Evolutionary conservation across 2,329 filamentous ascomycete genomes (phyloP).

Genomic region (Bipolaris oryzae): DNA sequence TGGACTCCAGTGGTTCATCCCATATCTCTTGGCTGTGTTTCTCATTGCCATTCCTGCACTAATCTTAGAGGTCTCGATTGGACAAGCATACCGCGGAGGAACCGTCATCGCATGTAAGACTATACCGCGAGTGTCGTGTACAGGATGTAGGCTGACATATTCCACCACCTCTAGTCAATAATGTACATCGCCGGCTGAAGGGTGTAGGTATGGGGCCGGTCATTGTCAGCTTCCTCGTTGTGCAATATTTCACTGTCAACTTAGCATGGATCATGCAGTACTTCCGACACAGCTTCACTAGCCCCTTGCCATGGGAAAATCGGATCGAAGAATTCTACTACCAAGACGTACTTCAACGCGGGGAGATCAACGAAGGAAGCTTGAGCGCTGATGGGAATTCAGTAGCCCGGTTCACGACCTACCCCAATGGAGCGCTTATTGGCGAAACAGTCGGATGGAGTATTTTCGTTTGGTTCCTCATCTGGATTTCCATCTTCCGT

Average conservation of each 20-base stretch:
- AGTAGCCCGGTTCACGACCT: conserved; percentile 55
- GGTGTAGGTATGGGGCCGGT: conserved; percentile 61
- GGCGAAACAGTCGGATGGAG: conserved; percentile 65
- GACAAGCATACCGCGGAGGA: conserved; percentile 62
- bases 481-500: conserved; percentile 66
- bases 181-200: conserved; percentile 59
- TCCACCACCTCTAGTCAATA: conserved; percentile 40
- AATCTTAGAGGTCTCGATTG: conserved; percentile 60
- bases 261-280: conserved; percentile 66
- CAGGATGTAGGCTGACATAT: neutral
- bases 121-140: neutral
- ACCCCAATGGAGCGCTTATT: conserved; percentile 55
- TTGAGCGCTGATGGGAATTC: conserved; percentile 44
- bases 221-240: conserved; percentile 59
- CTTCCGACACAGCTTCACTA: conserved; percentile 62
- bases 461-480: conserved; percentile 64
- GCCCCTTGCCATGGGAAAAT: conserved; percentile 61
- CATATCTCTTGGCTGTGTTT: conserved; percentile 62
- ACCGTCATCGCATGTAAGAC: conserved; percentile 57
- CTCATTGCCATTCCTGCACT: conserved; percentile 63
- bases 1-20: conserved; percentile 66
- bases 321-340: conserved; percentile 60
- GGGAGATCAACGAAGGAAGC: conserved; percentile 49
- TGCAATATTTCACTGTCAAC: conserved; percentile 63
- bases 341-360: conserved; percentile 57